Conservation (phyloP, 2,329 filamentous ascomycete species). For the Claviceps arundinis region DNA sequence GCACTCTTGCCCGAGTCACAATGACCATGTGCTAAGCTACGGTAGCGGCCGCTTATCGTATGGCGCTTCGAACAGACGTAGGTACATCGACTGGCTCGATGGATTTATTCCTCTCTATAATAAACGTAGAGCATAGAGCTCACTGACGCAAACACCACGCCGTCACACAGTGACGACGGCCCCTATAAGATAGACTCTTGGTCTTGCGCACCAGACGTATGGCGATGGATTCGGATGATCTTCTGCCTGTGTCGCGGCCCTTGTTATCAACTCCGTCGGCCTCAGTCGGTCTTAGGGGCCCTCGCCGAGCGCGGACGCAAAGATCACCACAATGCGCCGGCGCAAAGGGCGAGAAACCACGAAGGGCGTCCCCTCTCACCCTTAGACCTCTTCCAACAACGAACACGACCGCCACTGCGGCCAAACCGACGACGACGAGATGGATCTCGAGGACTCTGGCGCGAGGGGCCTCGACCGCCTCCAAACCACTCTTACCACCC, state of each 20-base stretch:
- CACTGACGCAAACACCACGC: not conserved
- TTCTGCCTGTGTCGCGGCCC: slow-evolving; percentile 8
- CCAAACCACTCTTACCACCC: slow-evolving; percentile 30
- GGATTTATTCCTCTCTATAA: not conserved
- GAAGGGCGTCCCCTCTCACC: slow-evolving; percentile 1
- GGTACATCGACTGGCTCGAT: not conserved
- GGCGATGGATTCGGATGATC: slow-evolving; percentile 13
- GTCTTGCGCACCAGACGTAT: slow-evolving; percentile 4
- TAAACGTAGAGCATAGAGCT: not conserved
- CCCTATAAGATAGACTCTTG: slow-evolving; percentile 7
- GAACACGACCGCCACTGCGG: slow-evolving; percentile 6
- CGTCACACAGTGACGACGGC: slow-evolving; percentile 1
- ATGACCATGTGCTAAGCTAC: slow-evolving; percentile 1
- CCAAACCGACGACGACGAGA: slow-evolving; percentile 5
- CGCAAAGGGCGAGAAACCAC: slow-evolving; percentile 4
- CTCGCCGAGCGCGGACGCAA: slow-evolving; percentile 2
- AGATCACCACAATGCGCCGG: slow-evolving; percentile 2
- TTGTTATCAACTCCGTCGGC: slow-evolving; percentile 5
- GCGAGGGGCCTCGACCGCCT: slow-evolving; percentile 10
- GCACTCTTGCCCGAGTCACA: not conserved
- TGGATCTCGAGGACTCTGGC: slow-evolving; percentile 4
- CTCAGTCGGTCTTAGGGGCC: not conserved
- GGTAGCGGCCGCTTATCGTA: slow-evolving; percentile 1
- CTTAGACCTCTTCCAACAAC: not conserved
- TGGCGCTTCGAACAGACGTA: slow-evolving; percentile 1